Evolutionary conservation across 139 green algal genomes (phyloP), one percentile per base, ranked within the genome.

Genomic region (Raphidocelis subcapitata): DNA sequence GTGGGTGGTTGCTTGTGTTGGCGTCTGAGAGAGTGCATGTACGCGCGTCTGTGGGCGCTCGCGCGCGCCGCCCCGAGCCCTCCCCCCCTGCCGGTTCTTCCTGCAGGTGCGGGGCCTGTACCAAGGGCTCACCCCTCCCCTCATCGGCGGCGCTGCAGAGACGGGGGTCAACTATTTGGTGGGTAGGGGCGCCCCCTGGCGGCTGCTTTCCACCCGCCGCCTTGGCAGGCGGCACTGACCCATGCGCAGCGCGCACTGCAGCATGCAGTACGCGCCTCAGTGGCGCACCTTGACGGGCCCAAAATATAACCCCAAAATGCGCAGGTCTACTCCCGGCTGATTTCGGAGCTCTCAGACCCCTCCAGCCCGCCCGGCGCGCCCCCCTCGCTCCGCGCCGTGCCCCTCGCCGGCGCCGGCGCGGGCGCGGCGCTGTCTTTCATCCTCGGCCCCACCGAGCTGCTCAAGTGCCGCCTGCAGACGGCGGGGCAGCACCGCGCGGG

Each of bases 161-260:
- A 95, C 86, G 2, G 91, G 87, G 0, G 71, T 95, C 20, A 96
- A 93, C 76, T 96, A 95, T 66, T 46, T 87, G 31, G 77, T 90
- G 49, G 63, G 69, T n/a, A n/a, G n/a, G n/a, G n/a, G n/a, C n/a
- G n/a, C n/a, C n/a, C n/a, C n/a, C 54, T 28, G 15, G 24, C 23
- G 5, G 54, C 5, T 5, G 54, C 54, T 61, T 29, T 8, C 5
- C 10, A 8, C 41, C 8, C 8, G 41, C 41, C 41, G 41, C 41
- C 41, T 49, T 12, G 8, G 41, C 41, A 8, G n/a, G n/a, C n/a
- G n/a, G n/a, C n/a, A n/a, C n/a, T n/a, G n/a, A n/a, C n/a, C n/a
- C n/a, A n/a, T n/a, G n/a, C n/a, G n/a, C n/a, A n/a, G n/a, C n/a
- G n/a, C n/a, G n/a, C n/a, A n/a, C n/a, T n/a, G n/a, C n/a, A n/a